Evolutionary conservation across 2,329 filamentous ascomycete species (phyloP).

Genomic region (Fusarium miscanthi): DNA sequence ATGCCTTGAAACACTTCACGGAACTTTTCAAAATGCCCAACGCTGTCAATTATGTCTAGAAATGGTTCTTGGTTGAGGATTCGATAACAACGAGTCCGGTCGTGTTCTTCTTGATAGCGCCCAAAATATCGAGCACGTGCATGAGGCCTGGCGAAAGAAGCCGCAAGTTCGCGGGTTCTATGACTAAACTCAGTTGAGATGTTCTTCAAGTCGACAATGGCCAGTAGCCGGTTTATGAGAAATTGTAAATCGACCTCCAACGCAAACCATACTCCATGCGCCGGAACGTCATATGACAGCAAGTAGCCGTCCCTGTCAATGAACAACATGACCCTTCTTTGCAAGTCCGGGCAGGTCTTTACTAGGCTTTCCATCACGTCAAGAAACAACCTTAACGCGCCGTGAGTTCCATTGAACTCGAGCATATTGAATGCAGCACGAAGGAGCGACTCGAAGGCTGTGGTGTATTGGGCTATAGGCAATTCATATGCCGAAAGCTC

Average conservation of each 20-base stretch:
- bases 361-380: rapidly evolving
- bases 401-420: too few relatives aligned
- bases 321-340: not conserved
- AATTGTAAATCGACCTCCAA: not conserved
- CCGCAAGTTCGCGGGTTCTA: rapidly evolving
- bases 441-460: not conserved
- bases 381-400: rapidly evolving
- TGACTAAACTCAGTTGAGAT: rapidly evolving
- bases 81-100: rapidly evolving
- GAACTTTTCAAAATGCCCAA: rapidly evolving
- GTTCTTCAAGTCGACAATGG: rapidly evolving
- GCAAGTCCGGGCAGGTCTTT: not conserved
- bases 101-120: rapidly evolving
- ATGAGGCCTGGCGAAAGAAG: rapidly evolving
- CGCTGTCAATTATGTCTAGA: rapidly evolving
- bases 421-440: rapidly evolving
- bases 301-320: too few relatives aligned
- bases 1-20: rapidly evolving
- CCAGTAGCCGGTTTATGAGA: rapidly evolving
- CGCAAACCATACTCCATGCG: too few relatives aligned
- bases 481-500: rapidly evolving
- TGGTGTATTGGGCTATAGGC: rapidly evolving
- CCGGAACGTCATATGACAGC: too few relatives aligned
- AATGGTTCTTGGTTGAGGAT: rapidly evolving
- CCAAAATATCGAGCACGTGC: rapidly evolving